These are phyloP conservation scores for Tulasnella sp. DNA, from an alignment of 768 basidiomycete species.

Conservation along the genomic window DNA sequence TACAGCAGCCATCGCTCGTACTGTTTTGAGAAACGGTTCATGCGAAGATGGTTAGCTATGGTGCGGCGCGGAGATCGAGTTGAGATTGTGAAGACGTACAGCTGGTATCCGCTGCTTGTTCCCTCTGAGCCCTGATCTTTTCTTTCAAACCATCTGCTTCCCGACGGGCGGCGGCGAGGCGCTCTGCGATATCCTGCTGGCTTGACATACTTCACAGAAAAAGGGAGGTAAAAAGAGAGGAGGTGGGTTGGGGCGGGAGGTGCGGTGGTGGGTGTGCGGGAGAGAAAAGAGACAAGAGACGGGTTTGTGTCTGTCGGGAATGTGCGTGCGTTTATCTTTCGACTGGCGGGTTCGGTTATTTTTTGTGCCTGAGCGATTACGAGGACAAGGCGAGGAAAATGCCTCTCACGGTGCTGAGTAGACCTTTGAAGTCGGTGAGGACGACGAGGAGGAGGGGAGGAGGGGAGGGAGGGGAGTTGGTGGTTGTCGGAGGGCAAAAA, in stretches of 20 bases:
- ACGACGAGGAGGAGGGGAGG: background rate
- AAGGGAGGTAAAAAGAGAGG: too few relatives aligned
- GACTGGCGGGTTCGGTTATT: background rate
- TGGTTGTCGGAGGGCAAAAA: background rate
- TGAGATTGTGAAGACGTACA: background rate
- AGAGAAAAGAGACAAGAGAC: background rate
- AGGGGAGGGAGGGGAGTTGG: background rate
- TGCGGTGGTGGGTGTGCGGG: background rate
- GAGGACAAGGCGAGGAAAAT: too few relatives aligned
- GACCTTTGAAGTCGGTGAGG: background rate
- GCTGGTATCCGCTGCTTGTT: conserved; percentile 57
- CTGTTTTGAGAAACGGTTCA: conserved; percentile 31
- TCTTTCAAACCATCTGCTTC: conserved; percentile 97
- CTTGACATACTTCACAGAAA: background rate
- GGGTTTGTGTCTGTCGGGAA: background rate
- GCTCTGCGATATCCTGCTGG: conserved; percentile 15
- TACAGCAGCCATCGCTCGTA: conserved; percentile 85
- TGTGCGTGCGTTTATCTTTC: background rate
- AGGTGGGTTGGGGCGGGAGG: background rate
- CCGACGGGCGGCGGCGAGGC: conserved; percentile 91
- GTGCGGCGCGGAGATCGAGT: background rate
- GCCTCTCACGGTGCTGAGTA: too few relatives aligned
- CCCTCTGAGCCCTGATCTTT: conserved; percentile 93
- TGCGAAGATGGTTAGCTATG: background rate
- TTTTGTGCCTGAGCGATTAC: background rate